Conservation (phyloP, 805 yeast species). For the Babjeviella inositovora region DNA sequence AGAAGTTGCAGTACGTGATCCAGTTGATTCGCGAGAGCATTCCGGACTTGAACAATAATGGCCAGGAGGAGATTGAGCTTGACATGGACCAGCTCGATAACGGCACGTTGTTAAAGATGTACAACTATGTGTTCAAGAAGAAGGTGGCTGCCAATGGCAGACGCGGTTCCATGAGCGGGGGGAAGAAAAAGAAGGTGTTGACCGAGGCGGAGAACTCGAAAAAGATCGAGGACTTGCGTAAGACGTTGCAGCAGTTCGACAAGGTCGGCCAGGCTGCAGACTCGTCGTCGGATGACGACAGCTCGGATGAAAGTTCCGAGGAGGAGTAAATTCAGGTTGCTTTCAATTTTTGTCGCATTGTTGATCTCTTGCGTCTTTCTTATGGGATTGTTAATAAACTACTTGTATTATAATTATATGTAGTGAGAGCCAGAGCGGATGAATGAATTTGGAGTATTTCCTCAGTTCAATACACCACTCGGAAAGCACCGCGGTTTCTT, state of each 20-base stretch:
- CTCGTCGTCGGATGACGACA: conserved; percentile 33
- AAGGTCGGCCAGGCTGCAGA: conserved; percentile 19
- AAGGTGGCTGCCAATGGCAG: conserved; percentile 10
- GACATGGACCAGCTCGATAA: conserved; percentile 91
- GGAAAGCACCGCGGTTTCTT: no score
- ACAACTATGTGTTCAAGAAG: conserved; percentile 57
- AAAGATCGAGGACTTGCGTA: conserved; percentile 57
- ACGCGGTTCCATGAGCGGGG: conserved; percentile 7
- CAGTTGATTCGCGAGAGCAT: conserved; percentile 70
- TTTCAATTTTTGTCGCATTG: no score
- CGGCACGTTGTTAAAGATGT: conserved; percentile 64
- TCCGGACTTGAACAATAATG: conserved; percentile 36
- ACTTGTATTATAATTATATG: no score
- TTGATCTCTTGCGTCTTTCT: no score
- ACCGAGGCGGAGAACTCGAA: conserved; percentile 50
- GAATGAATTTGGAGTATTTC: no score
- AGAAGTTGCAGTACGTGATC: conserved; percentile 69
- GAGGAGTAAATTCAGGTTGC: conserved; percentile 38
- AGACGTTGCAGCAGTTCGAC: conserved; percentile 63
- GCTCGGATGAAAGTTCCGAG: conserved; percentile 53
- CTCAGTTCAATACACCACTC: no score
- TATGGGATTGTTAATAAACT: no score
- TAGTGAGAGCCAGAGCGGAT: no score
- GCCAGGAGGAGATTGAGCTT: conserved; percentile 80
- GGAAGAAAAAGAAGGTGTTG: conserved; percentile 37